Percentiles rank a stretch among this genome's conserved stretches.
phyloP scores from a whole-genome alignment of 805 yeast genomes.

The Wickerhamiella alocasiicola region DNA sequence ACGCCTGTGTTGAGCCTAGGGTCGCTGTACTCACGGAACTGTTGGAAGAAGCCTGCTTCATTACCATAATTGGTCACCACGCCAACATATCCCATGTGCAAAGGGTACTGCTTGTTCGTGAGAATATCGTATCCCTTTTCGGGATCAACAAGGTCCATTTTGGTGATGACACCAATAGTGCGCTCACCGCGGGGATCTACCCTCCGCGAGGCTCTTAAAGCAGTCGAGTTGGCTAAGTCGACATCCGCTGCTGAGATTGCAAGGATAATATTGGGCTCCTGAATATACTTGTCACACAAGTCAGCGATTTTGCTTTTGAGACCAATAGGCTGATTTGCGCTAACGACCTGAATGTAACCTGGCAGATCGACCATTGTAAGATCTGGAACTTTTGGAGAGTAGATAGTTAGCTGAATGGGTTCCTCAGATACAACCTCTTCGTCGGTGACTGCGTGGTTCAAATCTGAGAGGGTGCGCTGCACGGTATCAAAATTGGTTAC shows the following conservation, averaged over 20 bases:
- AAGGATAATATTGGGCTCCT: conserved; percentile 83
- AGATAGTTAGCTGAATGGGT: conserved; percentile 84
- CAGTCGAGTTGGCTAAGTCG: conserved; percentile 91
- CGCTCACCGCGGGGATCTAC: conserved; percentile 94
- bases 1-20: conserved; percentile 64
- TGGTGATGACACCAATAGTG: conserved; percentile 92
- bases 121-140: conserved; percentile 54
- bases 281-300: conserved; percentile 74
- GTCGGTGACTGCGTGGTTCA: conserved; percentile 85
- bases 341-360: conserved; percentile 93
- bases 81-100: conserved; percentile 95
- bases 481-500: conserved; percentile 82
- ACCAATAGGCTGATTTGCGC: conserved; percentile 87
- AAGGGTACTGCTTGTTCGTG: conserved; percentile 71
- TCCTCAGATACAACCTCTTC: conserved; percentile 80
- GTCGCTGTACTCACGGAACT: conserved; percentile 43
- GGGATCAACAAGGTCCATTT: conserved; percentile 79
- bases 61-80: conserved; percentile 47
- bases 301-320: conserved; percentile 66
- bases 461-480: conserved; percentile 71
- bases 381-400: conserved; percentile 86
- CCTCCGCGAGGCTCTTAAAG: conserved; percentile 73
- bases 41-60: conserved; percentile 52
- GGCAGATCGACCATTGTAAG: conserved; percentile 90
- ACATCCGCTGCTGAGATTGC: conserved; percentile 98